These are phyloP conservation scores for Lecanicillium sp. DNA, from an alignment of 2,329 filamentous ascomycete species.

Conservation along the genomic window DNA sequence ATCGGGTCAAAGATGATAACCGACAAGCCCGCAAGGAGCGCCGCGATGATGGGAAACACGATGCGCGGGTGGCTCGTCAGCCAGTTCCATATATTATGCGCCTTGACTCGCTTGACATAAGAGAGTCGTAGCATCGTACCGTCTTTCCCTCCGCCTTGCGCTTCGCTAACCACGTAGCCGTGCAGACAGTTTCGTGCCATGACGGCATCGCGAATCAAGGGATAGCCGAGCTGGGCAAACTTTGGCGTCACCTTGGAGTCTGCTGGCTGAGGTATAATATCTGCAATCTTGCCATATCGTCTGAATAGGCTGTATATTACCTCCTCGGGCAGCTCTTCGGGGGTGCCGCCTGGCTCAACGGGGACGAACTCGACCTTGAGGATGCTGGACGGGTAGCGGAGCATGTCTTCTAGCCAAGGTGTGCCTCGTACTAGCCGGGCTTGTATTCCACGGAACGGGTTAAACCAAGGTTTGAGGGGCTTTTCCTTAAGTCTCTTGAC, in stretches of 20 bases:
- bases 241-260: conserved; percentile 81
- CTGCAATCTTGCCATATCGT: conserved; percentile 80
- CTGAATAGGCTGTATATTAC: conserved; percentile 80
- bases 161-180: conserved; percentile 64
- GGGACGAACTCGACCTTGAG: conserved; percentile 82
- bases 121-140: conserved; percentile 74
- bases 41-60: conserved; percentile 75
- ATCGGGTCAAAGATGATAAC: conserved; percentile 92
- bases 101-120: conserved; percentile 72
- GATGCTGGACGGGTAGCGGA: conserved; percentile 68
- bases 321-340: conserved; percentile 78
- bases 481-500: conserved; percentile 57
- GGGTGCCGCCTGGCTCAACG: conserved; percentile 59
- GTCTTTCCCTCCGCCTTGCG: conserved; percentile 63
- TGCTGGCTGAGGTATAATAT: conserved; percentile 74
- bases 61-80: conserved; percentile 78
- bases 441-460: conserved; percentile 64
- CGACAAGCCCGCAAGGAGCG: conserved; percentile 72
- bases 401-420: conserved; percentile 92
- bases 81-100: conserved; percentile 81
- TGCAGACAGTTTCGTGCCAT: conserved; percentile 93
- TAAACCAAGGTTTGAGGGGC: conserved; percentile 84
- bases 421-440: conserved; percentile 70
- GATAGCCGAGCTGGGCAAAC: conserved; percentile 74
- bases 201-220: conserved; percentile 64